Base-by-base conservation (phyloP, 2,329 filamentous ascomycete genomes). In the Amesomyces nigricolor region DNA sequence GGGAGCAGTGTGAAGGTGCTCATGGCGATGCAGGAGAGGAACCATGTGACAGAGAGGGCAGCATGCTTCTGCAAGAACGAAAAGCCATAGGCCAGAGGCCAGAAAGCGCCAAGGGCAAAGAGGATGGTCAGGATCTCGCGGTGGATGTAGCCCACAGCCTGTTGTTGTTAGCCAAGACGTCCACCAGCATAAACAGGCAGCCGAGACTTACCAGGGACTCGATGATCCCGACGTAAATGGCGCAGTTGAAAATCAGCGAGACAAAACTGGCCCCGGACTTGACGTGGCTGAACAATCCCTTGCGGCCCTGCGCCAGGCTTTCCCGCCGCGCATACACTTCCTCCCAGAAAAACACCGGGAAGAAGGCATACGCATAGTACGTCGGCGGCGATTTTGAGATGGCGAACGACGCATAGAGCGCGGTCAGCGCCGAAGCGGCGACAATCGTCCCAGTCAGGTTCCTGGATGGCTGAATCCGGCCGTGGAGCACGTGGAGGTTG, bases 301-400 rank as follows among this genome's bases (percentile, higher is more conserved):
- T 79, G 50, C 80, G 77, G 3, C 91, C 91, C 59, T 84, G 79
- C 5, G 73, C 66, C 11, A 96, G 70, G 42, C 88, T 88, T 45
- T 79, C 77, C 54, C 91, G 81, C 29, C 88, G 83, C 3, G 89
- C 88, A 70, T 87, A 92, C 0, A 96, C 89, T 66, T 96, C 91
- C 70, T 96, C 92, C 94, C 94, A 99, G 73, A 99, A 97, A 55
- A 89, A 81, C 2, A 96, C 85, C 0, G 94, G 94, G 70, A 99
- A 99, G 64, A 95, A 81, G 0, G 87, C 88, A 68, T 99, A 99
- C 2, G 83, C 82, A 66, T 97, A 99, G 70, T 99, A 99, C 2
- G 88, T 87, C 55, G 78, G 68, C 0, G 92, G 87, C 1, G 91
- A 96, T 44, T 83, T 81, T 45, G 95, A 92, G 55, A 89, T 76